Percentiles rank a stretch among this genome's conserved stretches.
Conservation (phyloP, 345 rosid species). For the Turnera subulata region DNA sequence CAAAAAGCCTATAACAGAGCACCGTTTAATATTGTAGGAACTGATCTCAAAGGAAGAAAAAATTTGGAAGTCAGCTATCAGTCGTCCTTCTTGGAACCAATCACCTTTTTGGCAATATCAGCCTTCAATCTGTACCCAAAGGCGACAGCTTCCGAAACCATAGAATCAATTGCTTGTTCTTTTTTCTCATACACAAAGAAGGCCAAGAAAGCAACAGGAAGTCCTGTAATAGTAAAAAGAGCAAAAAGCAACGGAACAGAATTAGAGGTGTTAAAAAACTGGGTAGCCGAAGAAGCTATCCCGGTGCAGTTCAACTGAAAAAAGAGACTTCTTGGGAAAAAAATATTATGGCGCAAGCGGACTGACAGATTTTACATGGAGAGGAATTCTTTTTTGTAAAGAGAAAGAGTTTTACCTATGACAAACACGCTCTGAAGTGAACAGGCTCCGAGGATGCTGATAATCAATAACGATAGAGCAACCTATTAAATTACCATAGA, state of each 20-base stretch:
- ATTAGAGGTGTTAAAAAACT: not conserved
- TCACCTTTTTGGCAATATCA: constrained; percentile 34
- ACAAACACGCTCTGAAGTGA: constrained; percentile 52
- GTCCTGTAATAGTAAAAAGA: constrained; percentile 38
- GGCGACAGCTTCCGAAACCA: constrained; percentile 38
- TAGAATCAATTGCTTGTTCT: constrained; percentile 61
- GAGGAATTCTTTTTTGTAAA: too few species aligned
- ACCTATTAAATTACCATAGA: constrained; percentile 48
- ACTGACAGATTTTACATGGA: not conserved
- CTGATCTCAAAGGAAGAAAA: too few species aligned
- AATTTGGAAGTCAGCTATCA: constrained; percentile 15
- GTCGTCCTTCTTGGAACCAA: constrained; percentile 39
- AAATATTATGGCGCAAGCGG: too few species aligned
- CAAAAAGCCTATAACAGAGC: too few species aligned
- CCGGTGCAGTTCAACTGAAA: not conserved
- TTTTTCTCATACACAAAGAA: constrained; percentile 57
- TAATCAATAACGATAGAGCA: constrained; percentile 38
- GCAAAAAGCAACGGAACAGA: not conserved
- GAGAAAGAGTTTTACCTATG: constrained; percentile 52
- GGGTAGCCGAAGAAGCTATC: not conserved
- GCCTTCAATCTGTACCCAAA: constrained; percentile 43
- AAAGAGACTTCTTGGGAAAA: not conserved
- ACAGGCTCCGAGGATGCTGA: constrained; percentile 60
- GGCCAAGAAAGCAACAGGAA: constrained; percentile 52
- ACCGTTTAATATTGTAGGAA: too few species aligned